Evolutionary conservation across 106 monocot genomes (phyloP), one percentile per base, ranked within the genome.

Genomic region (Vanilla planifolia): DNA sequence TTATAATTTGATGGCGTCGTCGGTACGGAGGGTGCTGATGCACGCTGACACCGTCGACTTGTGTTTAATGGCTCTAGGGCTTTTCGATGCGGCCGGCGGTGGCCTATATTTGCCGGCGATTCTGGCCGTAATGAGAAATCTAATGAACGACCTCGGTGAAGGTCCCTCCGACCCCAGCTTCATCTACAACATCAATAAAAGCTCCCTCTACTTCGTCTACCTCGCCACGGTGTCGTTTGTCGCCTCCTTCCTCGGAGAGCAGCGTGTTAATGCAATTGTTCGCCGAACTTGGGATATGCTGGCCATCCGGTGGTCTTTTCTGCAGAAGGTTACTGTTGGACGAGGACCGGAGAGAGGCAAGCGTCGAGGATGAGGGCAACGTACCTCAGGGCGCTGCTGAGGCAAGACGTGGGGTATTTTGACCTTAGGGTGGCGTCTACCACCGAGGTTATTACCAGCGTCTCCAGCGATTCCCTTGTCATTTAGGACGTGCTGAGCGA

Each of bases 401-500:
- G 68, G 10, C 68, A 48, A 19, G 59, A 68, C 9, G 36, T 68
- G 8, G 48, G 25, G 4, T 68, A 68, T 6, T 68, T 68, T 23
- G 59, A 68, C n/a, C 46, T 59, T 25, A 48, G 59, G 10, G 63
- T 33, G 8, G 60, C 55, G 17, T 69, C 66, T 41, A 73, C 70
- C 0, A 13, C 73, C 0, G 68, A 82, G 22, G 82, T 83, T 55
- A 67, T 88, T 70, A 85, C 77, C 58, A 74, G 81, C 28, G 77
- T 90, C 53, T 79, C 89, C 64, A 79, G 70, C 27, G 89, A 90
- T 59, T 73, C 70, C 35, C 81, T 85, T 30, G 46, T 81, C 61
- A 71, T 89, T 33, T 85, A 89, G 28, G 85, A 89, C 26, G 72
- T 68, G 39, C 73, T 89, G 33, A 62, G 75, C 24, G 89, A 81